Evolutionary conservation across 2,329 filamentous ascomycete genomes (phyloP).

Genomic region (Macrophomina pseudophaseolina): DNA sequence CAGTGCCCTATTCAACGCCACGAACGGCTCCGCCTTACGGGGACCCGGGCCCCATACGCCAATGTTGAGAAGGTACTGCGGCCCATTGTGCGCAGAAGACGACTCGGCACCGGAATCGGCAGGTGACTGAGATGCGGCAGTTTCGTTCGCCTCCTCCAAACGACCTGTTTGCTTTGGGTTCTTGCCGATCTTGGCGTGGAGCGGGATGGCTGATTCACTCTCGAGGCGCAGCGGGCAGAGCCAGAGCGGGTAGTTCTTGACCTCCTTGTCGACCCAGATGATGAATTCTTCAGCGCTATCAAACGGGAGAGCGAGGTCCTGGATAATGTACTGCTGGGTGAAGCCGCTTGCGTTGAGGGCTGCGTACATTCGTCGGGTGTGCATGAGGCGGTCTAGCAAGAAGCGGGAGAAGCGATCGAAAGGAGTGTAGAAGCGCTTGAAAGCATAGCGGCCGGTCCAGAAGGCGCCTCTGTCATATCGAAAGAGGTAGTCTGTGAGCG

Average conservation of each 20-base stretch:
- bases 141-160: not conserved
- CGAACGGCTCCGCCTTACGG: conserved; percentile 60
- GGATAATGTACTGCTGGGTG: conserved; percentile 63
- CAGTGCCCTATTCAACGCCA: conserved; percentile 71
- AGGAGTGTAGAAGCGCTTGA: conserved; percentile 64
- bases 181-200: conserved; percentile 14
- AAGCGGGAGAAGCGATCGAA: conserved; percentile 66
- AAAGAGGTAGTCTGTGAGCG: conserved; percentile 61
- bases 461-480: conserved; percentile 69
- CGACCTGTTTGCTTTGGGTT: not conserved
- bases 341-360: conserved; percentile 65
- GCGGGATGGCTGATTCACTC: conserved; percentile 19
- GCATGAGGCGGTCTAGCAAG: conserved; percentile 65
- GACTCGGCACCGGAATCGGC: conserved; percentile 12
- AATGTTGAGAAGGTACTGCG: conserved; percentile 52
- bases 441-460: conserved; percentile 67
- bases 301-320: conserved; percentile 66
- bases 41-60: conserved; percentile 83
- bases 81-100: not conserved
- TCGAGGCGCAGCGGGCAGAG: conserved; percentile 58
- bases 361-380: conserved; percentile 66
- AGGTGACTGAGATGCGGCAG: conserved; percentile 21
- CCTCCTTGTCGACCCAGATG: conserved; percentile 54
- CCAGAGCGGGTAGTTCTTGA: conserved; percentile 63
- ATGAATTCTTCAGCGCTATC: conserved; percentile 58